Evolutionary conservation across 768 basidiomycete genomes (phyloP).

Genomic region (Roridomyces roridus): DNA sequence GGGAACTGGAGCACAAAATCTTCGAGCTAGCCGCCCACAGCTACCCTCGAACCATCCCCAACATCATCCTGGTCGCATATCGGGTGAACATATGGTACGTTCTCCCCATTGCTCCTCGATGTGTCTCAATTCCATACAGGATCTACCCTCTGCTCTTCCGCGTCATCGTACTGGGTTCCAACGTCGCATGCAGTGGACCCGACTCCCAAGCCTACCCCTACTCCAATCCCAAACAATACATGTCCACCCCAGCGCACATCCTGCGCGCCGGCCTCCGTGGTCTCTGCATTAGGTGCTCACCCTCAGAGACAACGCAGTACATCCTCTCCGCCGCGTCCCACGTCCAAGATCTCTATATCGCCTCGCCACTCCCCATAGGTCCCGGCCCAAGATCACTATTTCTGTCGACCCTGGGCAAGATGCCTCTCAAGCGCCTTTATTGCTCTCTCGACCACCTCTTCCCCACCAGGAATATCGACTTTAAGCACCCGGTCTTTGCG

Average conservation of each 20-base stretch:
- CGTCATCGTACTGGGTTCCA: conserved; percentile 8
- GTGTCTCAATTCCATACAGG: conserved; percentile 3
- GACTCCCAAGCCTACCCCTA: conserved; percentile 3
- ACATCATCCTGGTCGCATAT: conserved; percentile 4
- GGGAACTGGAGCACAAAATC: conserved; percentile 10
- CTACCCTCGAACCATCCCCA: conserved; percentile 1
- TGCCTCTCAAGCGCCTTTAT: conserved; percentile 6
- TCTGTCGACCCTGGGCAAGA: neutral
- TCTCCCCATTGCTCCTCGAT: too few species aligned
- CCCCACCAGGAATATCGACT: neutral
- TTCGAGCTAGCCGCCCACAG: conserved; percentile 5
- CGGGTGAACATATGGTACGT: conserved; percentile 11
- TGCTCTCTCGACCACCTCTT: conserved; percentile 1
- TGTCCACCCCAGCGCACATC: neutral
- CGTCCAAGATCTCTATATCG: conserved; percentile 10
- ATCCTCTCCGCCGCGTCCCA: conserved; percentile 1
- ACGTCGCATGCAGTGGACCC: too few species aligned
- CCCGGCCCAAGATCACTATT: too few species aligned
- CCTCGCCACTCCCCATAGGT: neutral
- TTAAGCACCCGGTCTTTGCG: conserved; percentile 8
- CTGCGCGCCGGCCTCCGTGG: conserved; percentile 7
- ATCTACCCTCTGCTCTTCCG: conserved; percentile 5
- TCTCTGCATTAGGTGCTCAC: neutral
- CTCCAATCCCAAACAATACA: neutral
- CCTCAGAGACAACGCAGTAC: neutral